These are phyloP conservation scores for Podospora comata DNA, from an alignment of 495 filamentous ascomycete species.

Conservation along the genomic window DNA sequence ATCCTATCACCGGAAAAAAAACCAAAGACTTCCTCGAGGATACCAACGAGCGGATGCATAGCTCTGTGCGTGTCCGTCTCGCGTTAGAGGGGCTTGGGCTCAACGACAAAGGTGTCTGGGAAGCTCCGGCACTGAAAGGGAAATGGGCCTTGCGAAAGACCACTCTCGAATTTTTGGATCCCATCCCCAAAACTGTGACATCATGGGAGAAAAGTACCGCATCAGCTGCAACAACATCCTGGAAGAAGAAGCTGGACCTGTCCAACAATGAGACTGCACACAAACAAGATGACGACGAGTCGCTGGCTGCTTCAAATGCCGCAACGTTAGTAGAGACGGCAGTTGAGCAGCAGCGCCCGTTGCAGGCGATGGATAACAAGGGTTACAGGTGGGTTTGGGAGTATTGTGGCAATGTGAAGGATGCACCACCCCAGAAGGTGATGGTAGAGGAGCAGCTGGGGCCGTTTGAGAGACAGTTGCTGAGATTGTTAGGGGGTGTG, in stretches of 20 bases:
- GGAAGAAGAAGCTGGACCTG: background rate
- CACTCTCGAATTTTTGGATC: constrained; percentile 30
- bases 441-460: constrained; percentile 52
- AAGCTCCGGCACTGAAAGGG: constrained; percentile 48
- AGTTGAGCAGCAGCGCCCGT: constrained; percentile 19
- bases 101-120: constrained; percentile 54
- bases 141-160: constrained; percentile 40
- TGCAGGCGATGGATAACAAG: constrained; percentile 8
- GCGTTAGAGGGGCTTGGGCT: constrained; percentile 54
- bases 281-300: constrained; percentile 2
- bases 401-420: constrained; percentile 42
- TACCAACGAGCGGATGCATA: constrained; percentile 65
- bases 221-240: background rate
- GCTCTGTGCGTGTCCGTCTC: constrained; percentile 55
- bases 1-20: constrained; percentile 46
- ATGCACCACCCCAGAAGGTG: constrained; percentile 35
- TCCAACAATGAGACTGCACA: background rate
- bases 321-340: constrained; percentile 10
- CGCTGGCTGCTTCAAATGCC: constrained; percentile 1
- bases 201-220: constrained; percentile 30
- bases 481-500: constrained; percentile 42
- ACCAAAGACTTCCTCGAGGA: constrained; percentile 48
- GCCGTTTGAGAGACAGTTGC: constrained; percentile 47
- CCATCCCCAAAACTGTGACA: constrained; percentile 33
- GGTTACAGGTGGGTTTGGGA: constrained; percentile 50